A percentile compares a stretch with the other conserved stretches of the same genome.
Conservation (phyloP, 2,329 filamentous ascomycete genomes). For the Trichophaea hybrida region DNA sequence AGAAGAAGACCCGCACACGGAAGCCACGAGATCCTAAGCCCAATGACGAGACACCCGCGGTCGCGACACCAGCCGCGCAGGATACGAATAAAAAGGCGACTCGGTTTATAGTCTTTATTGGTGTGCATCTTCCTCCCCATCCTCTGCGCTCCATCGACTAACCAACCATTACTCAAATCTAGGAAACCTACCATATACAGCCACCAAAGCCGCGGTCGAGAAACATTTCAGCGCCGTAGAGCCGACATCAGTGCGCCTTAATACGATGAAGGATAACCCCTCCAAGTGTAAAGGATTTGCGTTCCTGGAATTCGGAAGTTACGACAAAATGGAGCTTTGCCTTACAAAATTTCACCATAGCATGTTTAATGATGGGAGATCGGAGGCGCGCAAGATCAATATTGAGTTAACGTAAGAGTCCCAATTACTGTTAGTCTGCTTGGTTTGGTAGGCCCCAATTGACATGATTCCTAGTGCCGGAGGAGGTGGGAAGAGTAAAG, state of each 20-base stretch:
- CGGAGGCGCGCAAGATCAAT: slow-evolving; percentile 55
- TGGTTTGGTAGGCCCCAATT: slow-evolving; percentile 4
- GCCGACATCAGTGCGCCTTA: slow-evolving; percentile 56
- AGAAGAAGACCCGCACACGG: slow-evolving; percentile 22
- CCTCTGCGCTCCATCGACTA: slow-evolving; percentile 3
- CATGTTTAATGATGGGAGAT: slow-evolving; percentile 48
- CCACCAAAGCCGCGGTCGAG: slow-evolving; percentile 53
- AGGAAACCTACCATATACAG: slow-evolving; percentile 80
- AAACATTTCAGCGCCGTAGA: slow-evolving; percentile 66
- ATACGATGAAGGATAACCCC: slow-evolving; percentile 50
- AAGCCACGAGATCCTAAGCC: slow-evolving; percentile 23
- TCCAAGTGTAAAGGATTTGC: slow-evolving; percentile 60
- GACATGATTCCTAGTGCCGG: slow-evolving; percentile 46
- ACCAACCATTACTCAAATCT: neutral
- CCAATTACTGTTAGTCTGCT: slow-evolving; percentile 9
- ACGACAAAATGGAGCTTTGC: slow-evolving; percentile 83
- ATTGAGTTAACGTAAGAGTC: slow-evolving; percentile 68
- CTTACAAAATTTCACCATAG: slow-evolving; percentile 83
- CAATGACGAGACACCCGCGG: slow-evolving; percentile 26
- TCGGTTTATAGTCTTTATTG: slow-evolving; percentile 67
- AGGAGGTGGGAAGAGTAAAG: slow-evolving; percentile 63
- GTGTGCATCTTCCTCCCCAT: slow-evolving; percentile 33
- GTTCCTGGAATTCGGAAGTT: slow-evolving; percentile 78
- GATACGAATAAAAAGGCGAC: slow-evolving; percentile 33
- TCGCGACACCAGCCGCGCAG: slow-evolving; percentile 25